These are phyloP conservation scores for Marsdenia floribunda DNA, from an alignment of 257 asterid genomes.

Conservation along the genomic window DNA sequence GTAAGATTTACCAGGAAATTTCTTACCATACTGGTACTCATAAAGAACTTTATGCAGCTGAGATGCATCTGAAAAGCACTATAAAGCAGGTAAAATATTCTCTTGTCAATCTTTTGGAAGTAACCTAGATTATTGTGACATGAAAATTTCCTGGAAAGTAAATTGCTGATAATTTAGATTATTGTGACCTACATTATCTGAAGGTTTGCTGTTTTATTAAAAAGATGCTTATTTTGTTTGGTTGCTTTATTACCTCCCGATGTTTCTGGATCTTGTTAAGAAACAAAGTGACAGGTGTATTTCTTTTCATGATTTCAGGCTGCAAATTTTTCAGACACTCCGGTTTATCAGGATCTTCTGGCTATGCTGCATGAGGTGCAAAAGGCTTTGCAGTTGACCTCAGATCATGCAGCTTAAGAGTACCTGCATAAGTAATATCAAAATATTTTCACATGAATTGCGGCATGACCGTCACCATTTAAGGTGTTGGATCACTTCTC, in stretches of 20 bases:
- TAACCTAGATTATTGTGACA: background rate
- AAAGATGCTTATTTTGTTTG: background rate
- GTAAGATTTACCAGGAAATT: constrained; percentile 61
- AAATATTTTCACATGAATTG: background rate
- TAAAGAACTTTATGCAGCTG: constrained; percentile 70
- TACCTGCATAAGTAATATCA: background rate
- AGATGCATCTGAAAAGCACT: constrained; percentile 80
- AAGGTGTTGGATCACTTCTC: background rate
- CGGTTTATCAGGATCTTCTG: constrained; percentile 47
- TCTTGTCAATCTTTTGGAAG: background rate
- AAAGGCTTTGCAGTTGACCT: constrained; percentile 31
- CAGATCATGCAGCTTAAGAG: constrained; percentile 17
- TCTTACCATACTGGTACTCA: constrained; percentile 38
- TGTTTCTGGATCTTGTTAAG: background rate
- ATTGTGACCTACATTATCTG: background rate
- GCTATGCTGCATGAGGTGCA: constrained; percentile 69
- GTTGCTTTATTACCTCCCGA: background rate
- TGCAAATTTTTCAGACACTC: constrained; percentile 40
- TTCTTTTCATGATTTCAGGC: constrained; percentile 31
- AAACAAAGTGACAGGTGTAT: background rate
- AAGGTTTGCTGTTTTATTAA: background rate
- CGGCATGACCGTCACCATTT: background rate
- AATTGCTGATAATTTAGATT: too few species aligned
- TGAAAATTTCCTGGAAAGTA: background rate
- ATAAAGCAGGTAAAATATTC: constrained; percentile 44